These are phyloP conservation scores for Geoglossum glabrum DNA, from an alignment of 495 filamentous ascomycete genomes.

Conservation along the genomic window DNA sequence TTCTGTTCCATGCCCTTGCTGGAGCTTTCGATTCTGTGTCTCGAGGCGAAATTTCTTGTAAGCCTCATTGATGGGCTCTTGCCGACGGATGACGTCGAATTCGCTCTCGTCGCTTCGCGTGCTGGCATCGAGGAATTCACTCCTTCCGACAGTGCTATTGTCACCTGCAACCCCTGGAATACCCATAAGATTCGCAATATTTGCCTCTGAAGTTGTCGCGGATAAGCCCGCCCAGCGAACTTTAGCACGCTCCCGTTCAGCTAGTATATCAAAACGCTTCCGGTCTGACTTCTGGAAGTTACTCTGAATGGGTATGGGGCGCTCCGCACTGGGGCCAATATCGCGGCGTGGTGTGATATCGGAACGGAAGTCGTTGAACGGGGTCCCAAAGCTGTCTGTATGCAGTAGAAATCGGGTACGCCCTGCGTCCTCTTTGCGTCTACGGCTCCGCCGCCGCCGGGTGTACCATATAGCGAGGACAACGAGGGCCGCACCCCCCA, in stretches of 20 bases:
- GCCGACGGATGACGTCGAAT: neutral
- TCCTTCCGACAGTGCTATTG: neutral
- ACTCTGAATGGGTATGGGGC: neutral
- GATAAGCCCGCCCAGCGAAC: neutral
- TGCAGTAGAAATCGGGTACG: neutral
- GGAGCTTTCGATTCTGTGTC: neutral
- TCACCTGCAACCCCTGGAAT: neutral
- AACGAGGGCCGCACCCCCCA: neutral
- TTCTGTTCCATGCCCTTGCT: neutral
- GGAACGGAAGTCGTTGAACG: neutral
- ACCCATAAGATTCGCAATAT: neutral
- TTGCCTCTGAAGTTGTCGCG: neutral
- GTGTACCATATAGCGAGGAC: neutral
- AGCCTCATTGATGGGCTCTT: neutral
- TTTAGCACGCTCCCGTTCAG: neutral
- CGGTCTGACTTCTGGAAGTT: neutral
- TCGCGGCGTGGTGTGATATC: neutral
- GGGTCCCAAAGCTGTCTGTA: neutral
- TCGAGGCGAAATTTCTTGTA: neutral
- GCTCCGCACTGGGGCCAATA: neutral
- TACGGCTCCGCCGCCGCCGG: neutral
- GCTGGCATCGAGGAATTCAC: neutral
- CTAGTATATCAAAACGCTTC: neutral
- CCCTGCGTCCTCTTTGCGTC: neutral
- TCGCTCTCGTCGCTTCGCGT: neutral